Evolutionary conservation across 257 asterid species (phyloP), one percentile per base, ranked within the genome.

Genomic region (Eustoma russellianum): DNA sequence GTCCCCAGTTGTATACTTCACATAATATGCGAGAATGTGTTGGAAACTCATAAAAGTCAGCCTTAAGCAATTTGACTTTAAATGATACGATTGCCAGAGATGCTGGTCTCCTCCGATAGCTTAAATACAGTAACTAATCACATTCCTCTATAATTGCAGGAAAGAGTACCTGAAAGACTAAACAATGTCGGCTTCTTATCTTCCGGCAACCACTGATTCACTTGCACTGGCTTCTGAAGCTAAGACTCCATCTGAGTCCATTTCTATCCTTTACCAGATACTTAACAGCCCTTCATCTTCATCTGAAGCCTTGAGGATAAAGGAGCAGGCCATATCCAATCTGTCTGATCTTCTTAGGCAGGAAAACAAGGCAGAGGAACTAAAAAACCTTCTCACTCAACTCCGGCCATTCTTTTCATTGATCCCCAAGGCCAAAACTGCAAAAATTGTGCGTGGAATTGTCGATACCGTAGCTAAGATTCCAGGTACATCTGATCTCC

Each of bases 361-460:
- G 60, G 60, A 55, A 41, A 55, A 41, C 15, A 55, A 55, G 60
- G 60, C 60, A 41, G 50, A 41, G 35, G 60, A 55, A 18, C 64
- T 55, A 24, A 55, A 55, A 19, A 41, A 55, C 30, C 60, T 55
- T 18, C 60, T 55, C 14, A 41, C 60, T 4, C 60, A 38, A 13
- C 50, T 55, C 34, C 15, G 50, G 38, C 60, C 60, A 46, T 55
- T 55, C 60, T 70, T 75, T 59, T 70, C 80, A 18, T 61, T 70
- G 61, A 75, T 75, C 59, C 77, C 77, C 33, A 70, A 75, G 65
- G 80, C 80, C 53, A 70, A 70, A 56, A 75, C 80, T 13, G 80
- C 77, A 7, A 75, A 75, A 66, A 70, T 70, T 52, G 80, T 75
- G 33, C 70, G 73, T 35, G 74, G 63, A 33, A 57, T 75, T 52